Evolutionary conservation across 371 early-diverging fungal species (phyloP).

Genomic region (Rhizopus microsporus): DNA sequence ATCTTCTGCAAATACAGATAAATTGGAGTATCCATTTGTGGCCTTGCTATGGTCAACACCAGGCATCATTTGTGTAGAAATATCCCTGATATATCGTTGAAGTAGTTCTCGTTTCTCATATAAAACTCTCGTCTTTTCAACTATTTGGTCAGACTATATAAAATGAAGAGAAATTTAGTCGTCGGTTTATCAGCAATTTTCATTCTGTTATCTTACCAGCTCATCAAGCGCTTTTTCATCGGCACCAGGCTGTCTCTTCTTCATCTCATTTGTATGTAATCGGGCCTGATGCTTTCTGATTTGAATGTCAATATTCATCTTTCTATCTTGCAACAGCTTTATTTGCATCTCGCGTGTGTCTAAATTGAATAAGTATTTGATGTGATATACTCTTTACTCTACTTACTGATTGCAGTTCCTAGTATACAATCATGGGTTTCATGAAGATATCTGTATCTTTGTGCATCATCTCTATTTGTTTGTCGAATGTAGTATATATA

Average conservation of each 20-base stretch:
- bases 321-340: constrained; percentile 49
- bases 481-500: constrained; percentile 63
- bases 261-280: constrained; percentile 40
- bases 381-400: background rate
- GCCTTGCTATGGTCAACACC: constrained; percentile 14
- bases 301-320: constrained; percentile 60
- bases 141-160: constrained; percentile 38
- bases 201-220: constrained; percentile 9
- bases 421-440: constrained; percentile 54
- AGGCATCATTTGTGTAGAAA: constrained; percentile 30
- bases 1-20: constrained; percentile 39
- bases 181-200: background rate
- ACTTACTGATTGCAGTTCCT: constrained; percentile 50
- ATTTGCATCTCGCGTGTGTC: constrained; percentile 64
- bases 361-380: constrained; percentile 13
- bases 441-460: constrained; percentile 44
- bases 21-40: constrained; percentile 22
- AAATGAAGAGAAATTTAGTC: background rate
- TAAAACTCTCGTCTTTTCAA: constrained; percentile 44
- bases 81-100: constrained; percentile 38
- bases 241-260: constrained; percentile 12
- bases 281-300: constrained; percentile 55
- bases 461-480: constrained; percentile 43
- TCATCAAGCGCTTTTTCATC: constrained; percentile 21
- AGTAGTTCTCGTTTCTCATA: constrained; percentile 49